phyloP scores from a whole-genome alignment of 1,139 yeast species.

The Nakaseomyces delphensis region DNA sequence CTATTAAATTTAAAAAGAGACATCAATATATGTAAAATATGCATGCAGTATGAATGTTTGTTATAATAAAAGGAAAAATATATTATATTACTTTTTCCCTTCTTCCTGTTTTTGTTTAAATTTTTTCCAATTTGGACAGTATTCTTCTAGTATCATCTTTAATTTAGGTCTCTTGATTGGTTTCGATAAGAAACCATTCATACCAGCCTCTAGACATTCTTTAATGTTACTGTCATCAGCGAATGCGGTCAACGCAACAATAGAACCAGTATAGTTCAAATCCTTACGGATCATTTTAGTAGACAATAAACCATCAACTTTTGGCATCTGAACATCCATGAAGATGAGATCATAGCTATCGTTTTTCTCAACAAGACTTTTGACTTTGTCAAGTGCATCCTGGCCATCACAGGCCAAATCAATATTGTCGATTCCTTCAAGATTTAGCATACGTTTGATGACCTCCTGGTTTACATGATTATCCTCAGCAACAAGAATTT shows the following conservation, averaged over 20 bases:
- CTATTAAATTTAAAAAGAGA: background rate
- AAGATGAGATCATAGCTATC: constrained; percentile 62
- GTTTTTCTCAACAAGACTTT: constrained; percentile 36
- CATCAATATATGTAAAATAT: background rate
- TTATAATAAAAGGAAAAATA: background rate
- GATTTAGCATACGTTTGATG: constrained; percentile 68
- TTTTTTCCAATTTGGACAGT: constrained; percentile 15
- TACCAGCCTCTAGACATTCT: constrained; percentile 72
- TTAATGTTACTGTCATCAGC: constrained; percentile 80
- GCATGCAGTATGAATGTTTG: background rate
- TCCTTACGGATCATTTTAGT: constrained; percentile 63
- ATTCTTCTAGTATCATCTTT: constrained; percentile 38
- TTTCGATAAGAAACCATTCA: constrained; percentile 81
- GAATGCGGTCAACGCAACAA: constrained; percentile 89
- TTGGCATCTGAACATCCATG: constrained; percentile 98
- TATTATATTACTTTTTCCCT: background rate
- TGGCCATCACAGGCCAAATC: constrained; percentile 84
- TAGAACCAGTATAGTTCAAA: constrained; percentile 59
- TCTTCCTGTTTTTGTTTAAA: constrained; percentile 5
- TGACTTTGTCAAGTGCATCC: constrained; percentile 64
- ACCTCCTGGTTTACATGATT: constrained; percentile 88
- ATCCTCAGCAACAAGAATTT: constrained; percentile 88
- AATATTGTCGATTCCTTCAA: constrained; percentile 67
- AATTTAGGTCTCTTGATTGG: constrained; percentile 72
- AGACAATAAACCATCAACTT: constrained; percentile 77